Evolutionary conservation across 2,329 filamentous ascomycete species (phyloP).

Genomic region (Botrytis byssoidea): DNA sequence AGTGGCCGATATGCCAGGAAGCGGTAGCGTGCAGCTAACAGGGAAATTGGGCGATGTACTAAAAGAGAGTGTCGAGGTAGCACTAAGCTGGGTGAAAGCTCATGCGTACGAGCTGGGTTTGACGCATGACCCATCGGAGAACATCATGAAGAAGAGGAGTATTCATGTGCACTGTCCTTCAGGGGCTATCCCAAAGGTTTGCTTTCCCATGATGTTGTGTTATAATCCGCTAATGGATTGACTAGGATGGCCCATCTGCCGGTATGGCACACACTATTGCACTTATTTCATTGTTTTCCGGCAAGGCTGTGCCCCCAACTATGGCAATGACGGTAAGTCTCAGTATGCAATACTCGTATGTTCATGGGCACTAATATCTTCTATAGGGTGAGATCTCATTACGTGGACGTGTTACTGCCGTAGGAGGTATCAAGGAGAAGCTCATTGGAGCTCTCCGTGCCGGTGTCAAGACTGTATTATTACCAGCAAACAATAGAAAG

Average conservation of each 20-base stretch:
- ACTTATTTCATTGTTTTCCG: constrained; percentile 84
- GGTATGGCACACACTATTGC: constrained; percentile 94
- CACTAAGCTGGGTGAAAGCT: constrained; percentile 93
- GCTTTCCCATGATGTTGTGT: constrained; percentile 45
- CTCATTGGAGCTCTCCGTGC: constrained; percentile 90
- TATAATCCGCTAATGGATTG: constrained; percentile 18
- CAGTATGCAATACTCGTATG: constrained; percentile 9
- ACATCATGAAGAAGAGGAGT: constrained; percentile 93
- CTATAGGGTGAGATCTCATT: constrained; percentile 65
- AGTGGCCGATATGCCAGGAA: constrained; percentile 94
- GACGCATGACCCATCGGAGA: constrained; percentile 74
- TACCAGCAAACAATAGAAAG: constrained; percentile 87
- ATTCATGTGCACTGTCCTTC: constrained; percentile 96
- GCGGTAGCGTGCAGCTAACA: constrained; percentile 87
- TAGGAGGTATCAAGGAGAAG: constrained; percentile 98
- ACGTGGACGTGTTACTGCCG: constrained; percentile 84
- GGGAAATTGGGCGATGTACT: constrained; percentile 95
- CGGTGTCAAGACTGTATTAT: constrained; percentile 88
- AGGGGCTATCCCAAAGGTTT: constrained; percentile 93
- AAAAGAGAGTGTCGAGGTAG: constrained; percentile 95
- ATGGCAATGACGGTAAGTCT: constrained; percentile 85
- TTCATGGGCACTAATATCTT: constrained; percentile 27
- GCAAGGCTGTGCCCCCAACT: constrained; percentile 81
- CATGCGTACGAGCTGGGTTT: constrained; percentile 90
- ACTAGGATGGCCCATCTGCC: constrained; percentile 77